Evolutionary conservation across 768 basidiomycete species (phyloP).

Genomic region (Suillus fuscotomentosus): DNA sequence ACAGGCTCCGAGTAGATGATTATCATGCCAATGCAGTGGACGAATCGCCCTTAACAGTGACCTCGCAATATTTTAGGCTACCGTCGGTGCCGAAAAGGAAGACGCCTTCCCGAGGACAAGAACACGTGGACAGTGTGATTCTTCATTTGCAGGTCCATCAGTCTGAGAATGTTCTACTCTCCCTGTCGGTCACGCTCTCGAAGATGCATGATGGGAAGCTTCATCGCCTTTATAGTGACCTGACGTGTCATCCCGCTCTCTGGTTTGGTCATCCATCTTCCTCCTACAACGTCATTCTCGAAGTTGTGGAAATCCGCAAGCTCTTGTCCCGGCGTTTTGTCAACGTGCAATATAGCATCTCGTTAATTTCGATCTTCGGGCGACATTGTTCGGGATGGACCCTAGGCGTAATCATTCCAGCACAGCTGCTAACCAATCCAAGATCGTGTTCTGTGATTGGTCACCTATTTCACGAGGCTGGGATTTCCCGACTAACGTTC

Average conservation of each 20-base stretch:
- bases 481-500: constrained; percentile 2
- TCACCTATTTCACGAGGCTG: constrained; percentile 3
- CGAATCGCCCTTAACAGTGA: neutral
- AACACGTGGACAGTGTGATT: constrained; percentile 10
- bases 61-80: neutral
- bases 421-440: constrained; percentile 1
- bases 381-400: constrained; percentile 1
- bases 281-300: neutral
- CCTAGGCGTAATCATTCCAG: constrained; percentile 1
- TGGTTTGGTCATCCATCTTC: constrained; percentile 1
- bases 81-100: constrained; percentile 11
- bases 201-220: neutral
- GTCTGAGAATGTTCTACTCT: no score
- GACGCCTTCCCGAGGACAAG: constrained; percentile 3
- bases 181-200: neutral
- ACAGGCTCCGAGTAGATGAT: neutral
- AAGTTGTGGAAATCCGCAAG: constrained; percentile 4
- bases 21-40: neutral
- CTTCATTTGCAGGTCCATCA: neutral
- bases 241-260: neutral
- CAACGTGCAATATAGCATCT: neutral
- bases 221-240: neutral
- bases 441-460: neutral
- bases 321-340: constrained; percentile 4
- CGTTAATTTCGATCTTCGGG: neutral